phyloP scores from a whole-genome alignment of 768 basidiomycete species.

The Holtermanniella nyarrowii region DNA sequence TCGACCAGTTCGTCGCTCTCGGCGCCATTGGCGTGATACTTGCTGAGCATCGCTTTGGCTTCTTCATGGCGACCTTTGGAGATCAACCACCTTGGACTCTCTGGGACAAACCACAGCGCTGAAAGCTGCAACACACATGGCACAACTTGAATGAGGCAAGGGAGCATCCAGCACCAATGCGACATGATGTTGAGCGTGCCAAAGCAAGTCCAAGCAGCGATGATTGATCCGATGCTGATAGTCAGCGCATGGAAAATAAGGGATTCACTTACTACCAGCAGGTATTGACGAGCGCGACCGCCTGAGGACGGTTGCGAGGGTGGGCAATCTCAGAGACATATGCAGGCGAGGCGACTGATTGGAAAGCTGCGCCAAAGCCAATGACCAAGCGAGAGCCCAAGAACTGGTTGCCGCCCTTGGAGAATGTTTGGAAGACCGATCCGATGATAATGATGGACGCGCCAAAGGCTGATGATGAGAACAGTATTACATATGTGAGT shows the following conservation, averaged over 20 bases:
- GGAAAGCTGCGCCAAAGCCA: conserved; percentile 16
- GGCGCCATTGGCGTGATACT: conserved; percentile 74
- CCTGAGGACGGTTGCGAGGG: conserved; percentile 17
- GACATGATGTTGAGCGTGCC: conserved; percentile 13
- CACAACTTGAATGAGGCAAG: neutral
- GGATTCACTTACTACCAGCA: conserved; percentile 2
- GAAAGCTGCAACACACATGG: neutral
- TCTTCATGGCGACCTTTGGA: conserved; percentile 48
- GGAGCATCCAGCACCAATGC: conserved; percentile 15
- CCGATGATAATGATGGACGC: neutral
- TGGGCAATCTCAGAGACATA: conserved; percentile 28
- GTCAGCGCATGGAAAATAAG: neutral
- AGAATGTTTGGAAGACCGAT: neutral
- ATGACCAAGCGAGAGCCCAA: conserved; percentile 16
- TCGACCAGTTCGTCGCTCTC: conserved; percentile 44
- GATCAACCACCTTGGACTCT: conserved; percentile 25
- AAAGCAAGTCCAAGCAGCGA: conserved; percentile 13
- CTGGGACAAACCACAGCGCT: conserved; percentile 1
- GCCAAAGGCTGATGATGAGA: neutral
- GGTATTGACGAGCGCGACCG: conserved; percentile 21
- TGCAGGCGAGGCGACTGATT: conserved; percentile 22
- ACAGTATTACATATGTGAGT: neutral
- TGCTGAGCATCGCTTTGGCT: conserved; percentile 61
- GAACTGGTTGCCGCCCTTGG: neutral
- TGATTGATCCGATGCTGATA: conserved; percentile 8